A percentile compares a stretch with the other conserved stretches of the same genome.
These are phyloP conservation scores for Elaeis guineensis DNA, from an alignment of 176 grass and related monocot species.

Conservation along the genomic window DNA sequence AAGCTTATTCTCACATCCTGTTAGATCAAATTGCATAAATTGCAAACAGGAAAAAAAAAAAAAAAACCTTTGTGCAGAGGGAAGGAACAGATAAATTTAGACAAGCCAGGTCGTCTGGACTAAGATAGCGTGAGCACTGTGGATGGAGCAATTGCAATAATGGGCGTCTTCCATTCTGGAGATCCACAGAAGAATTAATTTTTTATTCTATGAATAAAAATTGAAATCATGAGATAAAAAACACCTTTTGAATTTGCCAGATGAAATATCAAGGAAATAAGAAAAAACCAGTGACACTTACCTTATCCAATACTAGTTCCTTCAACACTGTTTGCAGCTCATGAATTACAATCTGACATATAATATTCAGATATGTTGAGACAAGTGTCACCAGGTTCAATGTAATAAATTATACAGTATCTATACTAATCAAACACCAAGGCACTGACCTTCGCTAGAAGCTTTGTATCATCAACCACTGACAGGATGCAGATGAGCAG, in stretches of 20 bases:
- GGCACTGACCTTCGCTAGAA: conserved; percentile 58
- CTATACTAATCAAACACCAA: too few relatives aligned
- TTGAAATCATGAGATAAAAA: neutral
- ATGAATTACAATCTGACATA: conserved; percentile 53
- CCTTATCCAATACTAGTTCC: conserved; percentile 80
- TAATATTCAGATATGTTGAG: conserved; percentile 1
- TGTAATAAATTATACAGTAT: too few relatives aligned
- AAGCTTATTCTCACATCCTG: neutral
- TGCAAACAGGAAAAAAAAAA: neutral
- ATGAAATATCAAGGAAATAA: conserved; percentile 15
- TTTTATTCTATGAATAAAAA: neutral
- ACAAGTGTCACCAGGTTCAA: too few relatives aligned
- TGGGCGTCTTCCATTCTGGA: conserved; percentile 79
- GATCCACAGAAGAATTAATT: conserved; percentile 6
- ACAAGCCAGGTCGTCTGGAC: conserved; percentile 59
- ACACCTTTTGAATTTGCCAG: neutral
- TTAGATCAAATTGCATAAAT: neutral
- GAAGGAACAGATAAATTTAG: conserved; percentile 64
- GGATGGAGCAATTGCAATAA: conserved; percentile 77
- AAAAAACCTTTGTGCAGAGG: conserved; percentile 48
- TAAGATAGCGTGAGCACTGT: conserved; percentile 59
- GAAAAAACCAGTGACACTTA: conserved; percentile 18
- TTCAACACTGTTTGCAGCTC: conserved; percentile 54
- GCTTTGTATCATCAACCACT: conserved; percentile 90
- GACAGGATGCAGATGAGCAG: conserved; percentile 70